phyloP scores from a whole-genome alignment of 768 basidiomycete genomes.

The Kwoniella europaea region DNA sequence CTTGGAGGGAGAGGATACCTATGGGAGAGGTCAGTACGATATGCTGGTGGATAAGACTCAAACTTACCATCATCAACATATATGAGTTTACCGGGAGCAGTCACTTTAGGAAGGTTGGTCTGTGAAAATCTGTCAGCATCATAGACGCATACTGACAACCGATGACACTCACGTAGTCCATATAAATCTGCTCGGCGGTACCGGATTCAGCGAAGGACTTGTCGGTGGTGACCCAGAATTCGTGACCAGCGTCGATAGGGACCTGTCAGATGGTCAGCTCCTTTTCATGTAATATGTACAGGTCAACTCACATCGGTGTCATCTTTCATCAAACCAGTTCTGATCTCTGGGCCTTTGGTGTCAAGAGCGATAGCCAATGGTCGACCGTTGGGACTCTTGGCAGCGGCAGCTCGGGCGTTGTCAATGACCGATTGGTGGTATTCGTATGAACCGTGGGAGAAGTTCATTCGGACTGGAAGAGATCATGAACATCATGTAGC shows the following conservation, averaged over 20 bases:
- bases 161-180: slow-evolving; percentile 80
- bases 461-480: slow-evolving; percentile 96
- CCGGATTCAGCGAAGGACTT: slow-evolving; percentile 75
- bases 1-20: slow-evolving; percentile 90
- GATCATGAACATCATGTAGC: slow-evolving; percentile 8
- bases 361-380: slow-evolving; percentile 97
- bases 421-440: slow-evolving; percentile 99
- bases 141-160: neutral
- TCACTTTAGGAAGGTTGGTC: slow-evolving; percentile 93
- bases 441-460: slow-evolving; percentile 97
- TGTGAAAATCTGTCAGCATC: slow-evolving; percentile 53
- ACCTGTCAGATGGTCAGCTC: slow-evolving; percentile 62
- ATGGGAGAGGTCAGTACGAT: slow-evolving; percentile 12
- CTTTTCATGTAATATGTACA: too few species aligned
- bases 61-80: slow-evolving; percentile 90
- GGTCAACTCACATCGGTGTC: slow-evolving; percentile 72
- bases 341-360: slow-evolving; percentile 99
- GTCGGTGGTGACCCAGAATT: slow-evolving; percentile 88
- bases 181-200: slow-evolving; percentile 81
- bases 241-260: slow-evolving; percentile 85
- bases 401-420: slow-evolving; percentile 86
- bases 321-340: slow-evolving; percentile 89
- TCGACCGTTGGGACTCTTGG: slow-evolving; percentile 73
- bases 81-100: slow-evolving; percentile 93
- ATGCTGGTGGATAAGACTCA: too few species aligned